Conservation (phyloP, 495 filamentous ascomycete species). For the Penicillium manginii region DNA sequence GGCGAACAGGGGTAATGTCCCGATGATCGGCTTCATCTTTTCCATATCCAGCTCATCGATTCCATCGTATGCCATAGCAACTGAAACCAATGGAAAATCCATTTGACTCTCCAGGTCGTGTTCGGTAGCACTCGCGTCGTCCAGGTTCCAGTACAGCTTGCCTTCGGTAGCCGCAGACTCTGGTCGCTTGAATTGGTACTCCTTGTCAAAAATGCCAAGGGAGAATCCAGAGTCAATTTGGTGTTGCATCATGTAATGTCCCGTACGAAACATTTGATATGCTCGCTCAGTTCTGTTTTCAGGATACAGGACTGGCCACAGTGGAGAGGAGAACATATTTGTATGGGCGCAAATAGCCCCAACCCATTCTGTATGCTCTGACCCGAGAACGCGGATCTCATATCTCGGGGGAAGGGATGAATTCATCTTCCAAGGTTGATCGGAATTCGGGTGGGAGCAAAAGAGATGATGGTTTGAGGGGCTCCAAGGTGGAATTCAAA, state of each 20-base stretch:
- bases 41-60: constrained; percentile 32
- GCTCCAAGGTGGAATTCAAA: neutral
- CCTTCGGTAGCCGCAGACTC: constrained; percentile 42
- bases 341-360: constrained; percentile 38
- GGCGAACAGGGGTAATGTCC: constrained; percentile 33
- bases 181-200: constrained; percentile 46
- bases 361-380: constrained; percentile 41
- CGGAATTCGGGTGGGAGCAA: neutral
- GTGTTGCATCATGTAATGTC: constrained; percentile 30
- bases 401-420: constrained; percentile 28
- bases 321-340: constrained; percentile 40
- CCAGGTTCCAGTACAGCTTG: constrained; percentile 44
- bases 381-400: constrained; percentile 38
- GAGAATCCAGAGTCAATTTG: constrained; percentile 44
- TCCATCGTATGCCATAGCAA: constrained; percentile 44
- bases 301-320: constrained; percentile 38
- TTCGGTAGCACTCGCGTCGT: constrained; percentile 25
- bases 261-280: constrained; percentile 18
- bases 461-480: neutral
- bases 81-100: constrained; percentile 48
- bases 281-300: constrained; percentile 21
- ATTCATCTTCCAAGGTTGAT: neutral
- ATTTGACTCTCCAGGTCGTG: constrained; percentile 34
- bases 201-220: constrained; percentile 49
- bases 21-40: constrained; percentile 29